Percentiles rank a stretch among this genome's conserved stretches.
phyloP scores from a whole-genome alignment of 2,329 filamentous ascomycete genomes.

The Emydomyces testavorans region DNA sequence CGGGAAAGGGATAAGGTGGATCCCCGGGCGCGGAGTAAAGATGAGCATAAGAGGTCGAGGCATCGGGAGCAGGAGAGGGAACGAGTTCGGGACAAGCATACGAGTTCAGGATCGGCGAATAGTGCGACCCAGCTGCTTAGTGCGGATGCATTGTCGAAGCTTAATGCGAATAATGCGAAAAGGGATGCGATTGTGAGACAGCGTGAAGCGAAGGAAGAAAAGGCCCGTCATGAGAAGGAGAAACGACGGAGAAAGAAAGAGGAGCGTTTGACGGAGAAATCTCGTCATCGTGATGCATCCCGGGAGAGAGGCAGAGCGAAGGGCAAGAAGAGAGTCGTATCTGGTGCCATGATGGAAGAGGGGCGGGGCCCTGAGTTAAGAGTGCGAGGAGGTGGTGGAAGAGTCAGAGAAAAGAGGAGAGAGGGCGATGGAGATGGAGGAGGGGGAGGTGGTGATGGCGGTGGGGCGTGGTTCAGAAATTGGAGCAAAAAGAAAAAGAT shows the following conservation, averaged over 20 bases:
- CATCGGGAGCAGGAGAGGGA: slow-evolving; percentile 13
- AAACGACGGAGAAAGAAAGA: slow-evolving; percentile 21
- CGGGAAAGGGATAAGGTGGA: slow-evolving; percentile 14
- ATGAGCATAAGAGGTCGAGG: background rate
- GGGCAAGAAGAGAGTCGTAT: slow-evolving; percentile 52
- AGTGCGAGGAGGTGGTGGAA: slow-evolving; percentile 39
- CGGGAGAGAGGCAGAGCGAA: slow-evolving; percentile 18
- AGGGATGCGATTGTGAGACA: slow-evolving; percentile 38
- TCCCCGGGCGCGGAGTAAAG: slow-evolving; percentile 4
- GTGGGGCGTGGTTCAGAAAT: slow-evolving; percentile 31
- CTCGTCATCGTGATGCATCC: slow-evolving; percentile 13
- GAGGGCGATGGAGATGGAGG: slow-evolving; percentile 28
- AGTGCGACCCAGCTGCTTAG: slow-evolving; percentile 36
- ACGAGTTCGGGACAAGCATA: slow-evolving; percentile 25
- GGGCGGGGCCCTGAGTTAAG: slow-evolving; percentile 43
- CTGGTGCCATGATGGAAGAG: slow-evolving; percentile 58
- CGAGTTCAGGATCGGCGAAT: slow-evolving; percentile 34
- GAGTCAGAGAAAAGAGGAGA: slow-evolving; percentile 29
- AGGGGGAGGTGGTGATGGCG: slow-evolving; percentile 29
- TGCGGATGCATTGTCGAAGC: slow-evolving; percentile 50
- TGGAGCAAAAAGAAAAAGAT: slow-evolving; percentile 35
- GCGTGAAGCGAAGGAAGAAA: slow-evolving; percentile 27
- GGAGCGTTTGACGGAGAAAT: slow-evolving; percentile 14
- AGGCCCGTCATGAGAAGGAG: slow-evolving; percentile 26
- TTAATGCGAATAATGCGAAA: slow-evolving; percentile 53